These are phyloP conservation scores for Pythium angustatum DNA, from an alignment of 352 stramenopile species.

Conservation along the genomic window DNA sequence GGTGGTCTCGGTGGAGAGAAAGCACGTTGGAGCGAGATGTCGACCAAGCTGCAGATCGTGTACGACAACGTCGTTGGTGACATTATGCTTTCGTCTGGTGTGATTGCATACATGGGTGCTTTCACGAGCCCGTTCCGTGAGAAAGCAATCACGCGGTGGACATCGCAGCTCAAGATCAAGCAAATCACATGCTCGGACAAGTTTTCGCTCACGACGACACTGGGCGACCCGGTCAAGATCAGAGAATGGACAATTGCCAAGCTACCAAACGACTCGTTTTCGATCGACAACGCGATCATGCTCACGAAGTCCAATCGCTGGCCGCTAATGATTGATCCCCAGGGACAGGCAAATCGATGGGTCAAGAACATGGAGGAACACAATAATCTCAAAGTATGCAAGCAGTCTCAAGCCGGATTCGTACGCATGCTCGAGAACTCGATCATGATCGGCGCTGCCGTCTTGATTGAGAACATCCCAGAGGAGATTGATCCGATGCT, in stretches of 20 bases:
- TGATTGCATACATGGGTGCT: constrained; percentile 93
- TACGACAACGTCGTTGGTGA: constrained; percentile 93
- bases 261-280: constrained; percentile 94
- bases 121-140: constrained; percentile 93
- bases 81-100: constrained; percentile 92
- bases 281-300: constrained; percentile 96
- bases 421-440: constrained; percentile 95
- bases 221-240: constrained; percentile 93
- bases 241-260: constrained; percentile 94
- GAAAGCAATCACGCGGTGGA: constrained; percentile 87
- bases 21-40: constrained; percentile 91
- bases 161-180: constrained; percentile 52
- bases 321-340: constrained; percentile 97
- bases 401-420: constrained; percentile 93
- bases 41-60: constrained; percentile 74
- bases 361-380: constrained; percentile 94
- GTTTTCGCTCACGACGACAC: constrained; percentile 82
- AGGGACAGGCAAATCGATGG: constrained; percentile 95
- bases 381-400: constrained; percentile 92
- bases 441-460: constrained; percentile 91
- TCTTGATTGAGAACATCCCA: constrained; percentile 94
- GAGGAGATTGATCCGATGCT: constrained; percentile 95
- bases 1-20: constrained; percentile 93
- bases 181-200: constrained; percentile 80
- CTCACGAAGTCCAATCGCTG: constrained; percentile 90